phyloP scores from a whole-genome alignment of 2,329 filamentous ascomycete genomes.

The Talaromyces sp. region DNA sequence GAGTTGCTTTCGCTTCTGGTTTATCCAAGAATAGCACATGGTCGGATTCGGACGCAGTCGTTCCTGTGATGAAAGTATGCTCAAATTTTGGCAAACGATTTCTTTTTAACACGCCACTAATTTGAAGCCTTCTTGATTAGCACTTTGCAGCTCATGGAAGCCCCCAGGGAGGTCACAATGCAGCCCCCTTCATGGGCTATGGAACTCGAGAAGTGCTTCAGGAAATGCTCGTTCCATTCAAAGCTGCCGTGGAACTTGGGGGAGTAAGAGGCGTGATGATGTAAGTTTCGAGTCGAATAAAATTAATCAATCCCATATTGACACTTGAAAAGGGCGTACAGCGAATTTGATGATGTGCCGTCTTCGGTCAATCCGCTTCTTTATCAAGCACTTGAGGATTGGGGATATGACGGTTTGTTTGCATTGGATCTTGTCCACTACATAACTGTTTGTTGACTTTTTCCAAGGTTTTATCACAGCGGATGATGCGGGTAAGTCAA shows the following conservation, averaged over 20 bases:
- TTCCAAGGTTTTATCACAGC: slow-evolving; percentile 6
- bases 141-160: slow-evolving; percentile 52
- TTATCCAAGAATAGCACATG: slow-evolving; percentile 50
- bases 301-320: background rate
- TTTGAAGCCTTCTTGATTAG: slow-evolving; percentile 10
- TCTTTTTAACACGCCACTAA: background rate
- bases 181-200: slow-evolving; percentile 49
- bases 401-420: slow-evolving; percentile 11
- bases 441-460: background rate
- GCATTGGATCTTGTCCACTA: too few relatives aligned
- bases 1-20: slow-evolving; percentile 48
- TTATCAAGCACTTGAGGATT: slow-evolving; percentile 40
- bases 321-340: slow-evolving; percentile 7
- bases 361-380: slow-evolving; percentile 4
- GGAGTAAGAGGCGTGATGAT: slow-evolving; percentile 51
- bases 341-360: slow-evolving; percentile 12
- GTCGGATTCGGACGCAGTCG: slow-evolving; percentile 47
- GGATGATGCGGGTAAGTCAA: slow-evolving; percentile 7
- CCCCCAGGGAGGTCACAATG: slow-evolving; percentile 48
- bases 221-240: slow-evolving; percentile 49
- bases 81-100: background rate
- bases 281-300: slow-evolving; percentile 22
- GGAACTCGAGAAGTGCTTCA: slow-evolving; percentile 49
- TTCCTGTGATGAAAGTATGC: slow-evolving; percentile 47
- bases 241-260: slow-evolving; percentile 47